Percentiles rank a stretch among this genome's conserved stretches.
These are phyloP conservation scores for Teunomyces tritomae DNA, from an alignment of 805 yeast species.

Conservation along the genomic window DNA sequence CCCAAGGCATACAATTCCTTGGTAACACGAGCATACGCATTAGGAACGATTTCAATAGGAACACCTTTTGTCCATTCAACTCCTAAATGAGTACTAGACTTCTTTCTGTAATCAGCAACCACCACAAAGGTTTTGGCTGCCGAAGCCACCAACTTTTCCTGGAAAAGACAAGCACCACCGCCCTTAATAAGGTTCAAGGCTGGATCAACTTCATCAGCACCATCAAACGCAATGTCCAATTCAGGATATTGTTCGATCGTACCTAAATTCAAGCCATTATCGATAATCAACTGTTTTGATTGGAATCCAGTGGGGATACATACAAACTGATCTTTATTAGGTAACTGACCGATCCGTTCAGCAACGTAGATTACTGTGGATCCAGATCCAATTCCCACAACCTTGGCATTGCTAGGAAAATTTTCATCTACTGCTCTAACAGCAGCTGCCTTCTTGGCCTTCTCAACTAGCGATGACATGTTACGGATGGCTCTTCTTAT, in stretches of 20 bases:
- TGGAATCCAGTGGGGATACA: conserved; percentile 98
- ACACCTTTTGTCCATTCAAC: conserved; percentile 84
- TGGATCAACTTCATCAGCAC: conserved; percentile 94
- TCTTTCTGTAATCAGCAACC: conserved; percentile 91
- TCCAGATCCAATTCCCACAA: conserved; percentile 95
- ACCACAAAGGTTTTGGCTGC: conserved; percentile 73
- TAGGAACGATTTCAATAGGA: conserved; percentile 94
- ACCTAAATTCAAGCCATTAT: conserved; percentile 75
- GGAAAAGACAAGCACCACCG: conserved; percentile 97
- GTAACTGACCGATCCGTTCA: conserved; percentile 79
- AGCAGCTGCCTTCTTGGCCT: conserved; percentile 89
- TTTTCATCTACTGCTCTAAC: conserved; percentile 90
- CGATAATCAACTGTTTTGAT: conserved; percentile 78
- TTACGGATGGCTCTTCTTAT: conserved; percentile 1
- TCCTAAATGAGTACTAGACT: conserved; percentile 66
- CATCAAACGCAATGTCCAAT: conserved; percentile 93
- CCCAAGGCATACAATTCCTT: conserved; percentile 62
- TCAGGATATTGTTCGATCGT: conserved; percentile 78
- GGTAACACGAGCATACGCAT: conserved; percentile 74
- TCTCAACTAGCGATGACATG: conserved; percentile 47
- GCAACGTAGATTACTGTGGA: conserved; percentile 97
- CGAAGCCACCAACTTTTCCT: conserved; percentile 89
- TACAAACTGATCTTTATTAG: conserved; percentile 52
- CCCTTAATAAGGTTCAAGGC: conserved; percentile 88
- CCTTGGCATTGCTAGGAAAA: conserved; percentile 62